These are phyloP conservation scores for Exsudoporus frostii DNA, from an alignment of 768 basidiomycete genomes.

Conservation along the genomic window DNA sequence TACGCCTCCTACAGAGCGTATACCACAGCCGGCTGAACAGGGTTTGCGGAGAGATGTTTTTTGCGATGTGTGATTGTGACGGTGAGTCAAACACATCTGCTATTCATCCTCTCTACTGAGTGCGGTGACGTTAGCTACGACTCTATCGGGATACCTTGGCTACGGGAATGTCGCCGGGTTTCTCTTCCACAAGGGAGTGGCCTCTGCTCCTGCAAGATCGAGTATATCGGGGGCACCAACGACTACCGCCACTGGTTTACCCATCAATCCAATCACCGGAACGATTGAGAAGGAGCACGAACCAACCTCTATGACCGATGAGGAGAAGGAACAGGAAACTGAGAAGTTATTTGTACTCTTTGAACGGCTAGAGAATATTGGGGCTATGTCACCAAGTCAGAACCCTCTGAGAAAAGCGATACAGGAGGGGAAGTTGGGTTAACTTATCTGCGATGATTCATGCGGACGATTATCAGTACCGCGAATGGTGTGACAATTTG, in stretches of 20 bases:
- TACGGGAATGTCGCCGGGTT: slow-evolving; percentile 97
- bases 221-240: slow-evolving; percentile 33
- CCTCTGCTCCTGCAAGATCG: slow-evolving; percentile 49
- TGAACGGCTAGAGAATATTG: slow-evolving; percentile 78
- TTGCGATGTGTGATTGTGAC: slow-evolving; percentile 76
- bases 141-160: slow-evolving; percentile 75
- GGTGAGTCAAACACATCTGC: slow-evolving; percentile 34
- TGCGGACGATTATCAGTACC: neutral
- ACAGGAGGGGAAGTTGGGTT: slow-evolving; percentile 27
- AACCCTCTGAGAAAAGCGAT: slow-evolving; percentile 76
- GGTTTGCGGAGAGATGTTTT: slow-evolving; percentile 84
- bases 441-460: neutral
- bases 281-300: slow-evolving; percentile 44
- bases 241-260: slow-evolving; percentile 36
- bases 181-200: slow-evolving; percentile 87
- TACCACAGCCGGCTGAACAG: slow-evolving; percentile 73
- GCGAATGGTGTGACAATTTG: neutral
- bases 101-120: neutral
- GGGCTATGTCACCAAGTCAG: slow-evolving; percentile 58
- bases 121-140: slow-evolving; percentile 46
- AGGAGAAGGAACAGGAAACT: slow-evolving; percentile 92
- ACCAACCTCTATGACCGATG: slow-evolving; percentile 75
- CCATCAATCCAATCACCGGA: slow-evolving; percentile 89
- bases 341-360: slow-evolving; percentile 91
- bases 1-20: slow-evolving; percentile 73